These are phyloP conservation scores for Cutaneotrichosporon cutaneum DNA, from an alignment of 1,284 basidiomycete species.

Conservation along the genomic window DNA sequence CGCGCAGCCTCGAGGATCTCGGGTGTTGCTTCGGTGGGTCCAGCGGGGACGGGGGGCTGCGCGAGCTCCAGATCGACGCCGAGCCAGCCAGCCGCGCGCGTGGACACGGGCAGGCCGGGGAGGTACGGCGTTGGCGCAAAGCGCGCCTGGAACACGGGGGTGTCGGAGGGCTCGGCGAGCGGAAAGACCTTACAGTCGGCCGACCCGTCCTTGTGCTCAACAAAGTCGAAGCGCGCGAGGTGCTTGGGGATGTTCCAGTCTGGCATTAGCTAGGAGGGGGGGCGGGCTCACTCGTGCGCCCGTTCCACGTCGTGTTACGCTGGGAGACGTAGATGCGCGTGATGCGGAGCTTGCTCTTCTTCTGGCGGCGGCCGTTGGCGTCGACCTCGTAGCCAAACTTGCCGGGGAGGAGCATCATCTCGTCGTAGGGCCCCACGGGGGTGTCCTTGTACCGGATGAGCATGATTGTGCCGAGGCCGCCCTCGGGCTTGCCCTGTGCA, in stretches of 20 bases:
- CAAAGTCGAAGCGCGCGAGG: slow-evolving; percentile 14
- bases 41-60: slow-evolving; percentile 12
- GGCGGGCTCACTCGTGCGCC: slow-evolving; percentile 10
- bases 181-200: slow-evolving; percentile 12
- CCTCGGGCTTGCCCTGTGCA: slow-evolving; percentile 5
- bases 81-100: not conserved
- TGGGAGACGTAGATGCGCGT: slow-evolving; percentile 17
- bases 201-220: slow-evolving; percentile 7
- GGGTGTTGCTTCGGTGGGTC: not conserved
- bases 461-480: slow-evolving; percentile 13
- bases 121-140: slow-evolving; percentile 9
- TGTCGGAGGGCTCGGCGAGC: not conserved
- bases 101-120: slow-evolving; percentile 12
- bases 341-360: slow-evolving; percentile 5
- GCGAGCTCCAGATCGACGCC: slow-evolving; percentile 8
- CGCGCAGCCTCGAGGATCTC: not conserved
- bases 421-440: slow-evolving; percentile 14
- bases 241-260: slow-evolving; percentile 21
- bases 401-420: slow-evolving; percentile 14
- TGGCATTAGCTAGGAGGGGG: not conserved
- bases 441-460: slow-evolving; percentile 13
- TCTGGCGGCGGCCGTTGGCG: not conserved
- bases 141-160: slow-evolving; percentile 8
- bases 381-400: slow-evolving; percentile 6
- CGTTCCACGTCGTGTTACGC: slow-evolving; percentile 17